These are phyloP conservation scores for Leccinum variicolor DNA, from an alignment of 768 basidiomycete species.

Conservation along the genomic window DNA sequence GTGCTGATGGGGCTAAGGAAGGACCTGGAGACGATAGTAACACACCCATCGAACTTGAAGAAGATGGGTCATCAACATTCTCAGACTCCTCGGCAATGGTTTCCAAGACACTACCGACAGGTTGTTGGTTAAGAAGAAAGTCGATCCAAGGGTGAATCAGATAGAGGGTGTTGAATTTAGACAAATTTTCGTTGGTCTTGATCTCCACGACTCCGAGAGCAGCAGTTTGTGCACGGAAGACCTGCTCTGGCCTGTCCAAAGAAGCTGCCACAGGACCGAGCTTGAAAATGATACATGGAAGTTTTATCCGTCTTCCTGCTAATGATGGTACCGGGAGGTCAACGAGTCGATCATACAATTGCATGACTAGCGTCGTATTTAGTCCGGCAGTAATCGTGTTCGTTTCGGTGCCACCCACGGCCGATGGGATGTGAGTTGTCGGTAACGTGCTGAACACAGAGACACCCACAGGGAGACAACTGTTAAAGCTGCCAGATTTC, in stretches of 20 bases:
- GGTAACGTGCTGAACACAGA: not conserved
- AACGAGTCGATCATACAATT: not conserved
- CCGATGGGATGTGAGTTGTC: not conserved
- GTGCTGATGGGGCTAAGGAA: too few relatives aligned
- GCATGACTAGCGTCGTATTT: not conserved
- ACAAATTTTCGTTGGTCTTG: not conserved
- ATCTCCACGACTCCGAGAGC: not conserved
- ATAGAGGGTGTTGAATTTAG: not conserved
- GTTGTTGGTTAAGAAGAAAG: not conserved
- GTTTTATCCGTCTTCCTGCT: not conserved
- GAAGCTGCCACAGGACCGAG: not conserved
- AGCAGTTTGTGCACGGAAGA: not conserved
- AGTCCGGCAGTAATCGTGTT: not conserved
- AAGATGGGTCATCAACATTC: not conserved
- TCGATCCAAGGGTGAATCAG: not conserved
- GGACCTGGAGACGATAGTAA: not conserved
- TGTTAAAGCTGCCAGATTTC: not conserved
- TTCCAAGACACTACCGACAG: not conserved
- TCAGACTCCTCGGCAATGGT: not conserved
- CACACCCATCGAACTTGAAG: not conserved
- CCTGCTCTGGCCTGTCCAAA: not conserved
- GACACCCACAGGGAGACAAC: not conserved
- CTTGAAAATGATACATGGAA: not conserved
- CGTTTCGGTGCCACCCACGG: not conserved
- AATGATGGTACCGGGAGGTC: not conserved